Base-by-base conservation (phyloP, 352 stramenopile genomes). In the Pythium plurisporium region DNA sequence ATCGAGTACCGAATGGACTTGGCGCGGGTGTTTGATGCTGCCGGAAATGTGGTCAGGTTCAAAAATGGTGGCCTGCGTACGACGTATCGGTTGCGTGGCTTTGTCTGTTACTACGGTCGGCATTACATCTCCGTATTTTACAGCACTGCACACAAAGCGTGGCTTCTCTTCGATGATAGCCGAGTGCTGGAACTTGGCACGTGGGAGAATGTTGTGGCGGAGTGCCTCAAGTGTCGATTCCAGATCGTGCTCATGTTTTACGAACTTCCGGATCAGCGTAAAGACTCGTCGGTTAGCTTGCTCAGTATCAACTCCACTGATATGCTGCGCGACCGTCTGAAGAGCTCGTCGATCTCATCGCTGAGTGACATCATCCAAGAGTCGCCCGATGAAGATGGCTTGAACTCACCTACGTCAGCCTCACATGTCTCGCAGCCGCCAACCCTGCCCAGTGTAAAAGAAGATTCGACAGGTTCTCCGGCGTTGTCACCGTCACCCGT, bases 71-170 rank as follows among this genome's bases (percentile, higher is more conserved):
- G 83, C 1, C 50, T 91, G 26, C 76, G 80, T 29, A 88, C 79
- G 19, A 89, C 80, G 12, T 94, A 94, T 44, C 78, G 80, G 11
- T 68, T 94, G 46, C 78, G 79, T 12, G 84, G 84, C 4, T 86
- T 94, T 59, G 84, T 94, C 27, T 94, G 84, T 59, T 94, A 94
- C 58, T 94, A 94, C 46, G 84, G 84, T 2, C 75, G 72, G 4
- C 84, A 94, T 58, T 94, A 94, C 55, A 77, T 94, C 33, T 80
- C 84, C 14, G 61, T 92, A 4, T 94, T 94, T 44, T 92, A 91
- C 74, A 87, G 73, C 53, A 94, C 82, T 31, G 82, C 83, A 9
- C 84, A 94, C 69, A 86, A 91, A 43, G 86, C 86, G 64, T 94
- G 84, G 84, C 55, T 92, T n/a, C 73, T 94, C 29, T 92, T 94